Evolutionary conservation across 768 basidiomycete genomes (phyloP), one percentile per base, ranked within the genome.

Genomic region (Xerocomus potaroensis): DNA sequence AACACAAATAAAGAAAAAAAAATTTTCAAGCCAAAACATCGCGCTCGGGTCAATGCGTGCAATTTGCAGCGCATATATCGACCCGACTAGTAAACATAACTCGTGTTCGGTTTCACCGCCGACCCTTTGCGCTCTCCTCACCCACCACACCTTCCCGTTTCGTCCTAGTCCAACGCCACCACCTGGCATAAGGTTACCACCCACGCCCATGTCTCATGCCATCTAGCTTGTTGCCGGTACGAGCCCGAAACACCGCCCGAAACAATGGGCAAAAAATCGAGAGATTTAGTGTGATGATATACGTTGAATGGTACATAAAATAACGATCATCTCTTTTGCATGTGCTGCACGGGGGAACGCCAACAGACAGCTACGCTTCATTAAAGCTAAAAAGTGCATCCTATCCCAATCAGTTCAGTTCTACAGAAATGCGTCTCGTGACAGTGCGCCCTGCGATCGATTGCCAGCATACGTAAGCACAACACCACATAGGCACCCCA

Each of bases 351-450:
- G n/a, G n/a, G n/a, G n/a, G n/a, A n/a, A n/a, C n/a, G n/a, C n/a
- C n/a, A n/a, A n/a, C n/a, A n/a, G n/a, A n/a, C n/a, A n/a, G n/a
- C n/a, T n/a, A n/a, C n/a, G n/a, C n/a, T n/a, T n/a, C n/a, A n/a
- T n/a, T n/a, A n/a, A n/a, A n/a, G n/a, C n/a, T n/a, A n/a, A n/a
- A n/a, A n/a, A n/a, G n/a, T n/a, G n/a, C n/a, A n/a, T n/a, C n/a
- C n/a, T n/a, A n/a, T n/a, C n/a, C n/a, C n/a, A n/a, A n/a, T n/a
- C n/a, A n/a, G n/a, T n/a, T 27, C 15, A 11, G 74, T 41, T 58
- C 32, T 66, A 78, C 54, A 80, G 51, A 58, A 78, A 81, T 8
- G 80, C 80, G 19, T 82, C 79, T 57, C 73, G 72, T 47, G 76
- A 63, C 48, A 81, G 60, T 22, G 69, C 76, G 26, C 63, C 69